Percentiles rank a stretch among this genome's conserved stretches.
These are phyloP conservation scores for Pezicula carpinea DNA, from an alignment of 2,329 filamentous ascomycete species.

Conservation along the genomic window DNA sequence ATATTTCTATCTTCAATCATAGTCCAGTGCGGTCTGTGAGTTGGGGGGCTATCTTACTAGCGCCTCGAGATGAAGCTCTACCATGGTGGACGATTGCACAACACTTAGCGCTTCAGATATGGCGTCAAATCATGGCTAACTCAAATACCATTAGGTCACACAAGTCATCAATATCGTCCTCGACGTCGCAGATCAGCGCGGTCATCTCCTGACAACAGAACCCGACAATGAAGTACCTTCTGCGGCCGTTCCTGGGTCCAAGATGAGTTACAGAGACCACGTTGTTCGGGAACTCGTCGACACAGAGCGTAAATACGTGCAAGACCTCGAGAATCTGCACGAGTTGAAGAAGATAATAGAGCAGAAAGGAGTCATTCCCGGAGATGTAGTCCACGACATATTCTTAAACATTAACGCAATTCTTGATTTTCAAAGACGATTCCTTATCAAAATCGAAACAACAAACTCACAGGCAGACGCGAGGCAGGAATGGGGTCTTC, in stretches of 20 bases:
- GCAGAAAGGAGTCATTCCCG: slow-evolving; percentile 80
- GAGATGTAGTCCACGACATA: slow-evolving; percentile 88
- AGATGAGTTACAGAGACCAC: slow-evolving; percentile 74
- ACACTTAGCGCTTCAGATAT: background rate
- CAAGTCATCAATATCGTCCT: slow-evolving; percentile 90
- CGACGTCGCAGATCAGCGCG: slow-evolving; percentile 75
- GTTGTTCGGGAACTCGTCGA: slow-evolving; percentile 89
- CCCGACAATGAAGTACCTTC: slow-evolving; percentile 47
- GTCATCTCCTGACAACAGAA: slow-evolving; percentile 61
- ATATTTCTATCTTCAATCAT: background rate
- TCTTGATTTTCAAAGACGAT: slow-evolving; percentile 90
- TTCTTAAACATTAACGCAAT: slow-evolving; percentile 95
- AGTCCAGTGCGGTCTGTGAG: background rate
- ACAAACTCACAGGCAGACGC: slow-evolving; percentile 77
- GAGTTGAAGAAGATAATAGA: slow-evolving; percentile 87
- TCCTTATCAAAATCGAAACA: slow-evolving; percentile 92
- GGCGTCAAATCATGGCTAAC: background rate
- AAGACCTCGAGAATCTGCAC: slow-evolving; percentile 91
- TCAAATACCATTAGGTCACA: slow-evolving; percentile 54
- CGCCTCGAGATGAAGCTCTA: no score
- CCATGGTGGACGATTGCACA: background rate
- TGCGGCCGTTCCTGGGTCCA: slow-evolving; percentile 46
- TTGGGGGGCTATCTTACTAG: background rate
- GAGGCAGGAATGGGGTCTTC: slow-evolving; percentile 89
- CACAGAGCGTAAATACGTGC: slow-evolving; percentile 95